These are phyloP conservation scores for Sporothrix curviconia DNA, from an alignment of 2,329 filamentous ascomycete species.

Conservation along the genomic window DNA sequence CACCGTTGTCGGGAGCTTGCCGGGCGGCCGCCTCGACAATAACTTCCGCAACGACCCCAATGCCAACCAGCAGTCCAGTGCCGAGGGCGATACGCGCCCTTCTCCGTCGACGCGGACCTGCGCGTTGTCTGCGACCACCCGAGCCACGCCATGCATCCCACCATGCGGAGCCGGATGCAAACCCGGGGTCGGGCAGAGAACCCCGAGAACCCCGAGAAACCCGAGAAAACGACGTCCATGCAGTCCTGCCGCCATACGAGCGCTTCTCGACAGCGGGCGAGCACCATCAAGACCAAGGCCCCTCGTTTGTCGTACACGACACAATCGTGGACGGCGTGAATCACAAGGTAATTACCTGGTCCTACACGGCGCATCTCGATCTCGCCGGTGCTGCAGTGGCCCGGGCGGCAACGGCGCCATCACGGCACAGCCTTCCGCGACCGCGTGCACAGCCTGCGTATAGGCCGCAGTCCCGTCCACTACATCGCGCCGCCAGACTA, in stretches of 20 bases:
- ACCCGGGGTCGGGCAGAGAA: no score
- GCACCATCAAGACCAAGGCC: no score
- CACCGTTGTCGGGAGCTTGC: not conserved
- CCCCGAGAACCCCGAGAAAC: no score
- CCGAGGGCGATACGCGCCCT: not conserved
- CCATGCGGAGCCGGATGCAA: not conserved
- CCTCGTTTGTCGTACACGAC: conserved; percentile 6
- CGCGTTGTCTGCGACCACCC: not conserved
- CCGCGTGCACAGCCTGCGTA: not conserved
- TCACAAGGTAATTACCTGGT: conserved; percentile 5
- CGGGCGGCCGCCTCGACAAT: not conserved
- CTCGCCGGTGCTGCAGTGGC: not conserved
- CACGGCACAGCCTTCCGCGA: not conserved
- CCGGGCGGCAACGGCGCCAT: not conserved
- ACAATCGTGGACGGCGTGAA: not conserved
- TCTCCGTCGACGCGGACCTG: not conserved
- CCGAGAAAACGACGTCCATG: no score
- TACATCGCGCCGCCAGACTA: conserved; percentile 6
- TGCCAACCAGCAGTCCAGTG: not conserved
- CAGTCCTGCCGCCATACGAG: not conserved
- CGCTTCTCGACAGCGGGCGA: not conserved
- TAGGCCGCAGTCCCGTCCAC: not conserved
- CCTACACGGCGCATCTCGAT: conserved; percentile 13
- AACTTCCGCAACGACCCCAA: not conserved
- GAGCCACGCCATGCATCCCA: not conserved